Percentiles rank a stretch among this genome's conserved stretches.
These are phyloP conservation scores for Ustilago xerochloae DNA, from an alignment of 1,284 basidiomycete genomes.

Conservation along the genomic window DNA sequence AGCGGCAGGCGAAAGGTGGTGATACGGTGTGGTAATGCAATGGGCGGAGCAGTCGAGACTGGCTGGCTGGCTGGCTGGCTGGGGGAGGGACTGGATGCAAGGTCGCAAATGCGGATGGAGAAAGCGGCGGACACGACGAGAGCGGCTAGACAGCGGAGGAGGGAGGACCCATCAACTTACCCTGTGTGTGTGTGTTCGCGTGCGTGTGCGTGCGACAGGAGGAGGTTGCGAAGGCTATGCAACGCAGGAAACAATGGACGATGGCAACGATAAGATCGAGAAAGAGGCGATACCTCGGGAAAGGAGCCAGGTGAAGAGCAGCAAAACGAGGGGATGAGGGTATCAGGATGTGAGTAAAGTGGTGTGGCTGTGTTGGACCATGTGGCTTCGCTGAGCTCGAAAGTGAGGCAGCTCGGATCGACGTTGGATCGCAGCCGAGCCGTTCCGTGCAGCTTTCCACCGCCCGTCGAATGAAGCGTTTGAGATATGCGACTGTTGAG, in stretches of 20 bases:
- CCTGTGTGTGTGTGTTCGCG: no score
- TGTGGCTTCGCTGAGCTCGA: conserved; percentile 37
- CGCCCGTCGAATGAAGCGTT: neutral
- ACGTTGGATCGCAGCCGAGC: conserved; percentile 29
- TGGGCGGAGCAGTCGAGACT: neutral
- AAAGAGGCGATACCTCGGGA: neutral
- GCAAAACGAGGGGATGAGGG: neutral
- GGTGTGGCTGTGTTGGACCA: conserved; percentile 41
- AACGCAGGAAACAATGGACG: neutral
- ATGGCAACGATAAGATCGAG: neutral
- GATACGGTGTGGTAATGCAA: conserved; percentile 7
- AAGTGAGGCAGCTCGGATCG: conserved; percentile 43
- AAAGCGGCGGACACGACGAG: neutral
- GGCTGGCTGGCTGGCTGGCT: neutral
- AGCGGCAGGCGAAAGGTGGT: neutral
- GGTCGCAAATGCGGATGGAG: neutral
- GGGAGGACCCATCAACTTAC: neutral
- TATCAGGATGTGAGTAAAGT: conserved; percentile 2
- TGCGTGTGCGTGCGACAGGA: no score
- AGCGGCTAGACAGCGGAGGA: neutral
- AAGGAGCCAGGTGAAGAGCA: neutral
- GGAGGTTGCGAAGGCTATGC: conserved; percentile 8
- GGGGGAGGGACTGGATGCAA: no score
- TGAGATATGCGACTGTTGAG: neutral
- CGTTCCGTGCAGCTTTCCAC: conserved; percentile 3